Evolutionary conservation across 257 asterid genomes (phyloP).

Genomic region (Jaltomata sinuosa): DNA sequence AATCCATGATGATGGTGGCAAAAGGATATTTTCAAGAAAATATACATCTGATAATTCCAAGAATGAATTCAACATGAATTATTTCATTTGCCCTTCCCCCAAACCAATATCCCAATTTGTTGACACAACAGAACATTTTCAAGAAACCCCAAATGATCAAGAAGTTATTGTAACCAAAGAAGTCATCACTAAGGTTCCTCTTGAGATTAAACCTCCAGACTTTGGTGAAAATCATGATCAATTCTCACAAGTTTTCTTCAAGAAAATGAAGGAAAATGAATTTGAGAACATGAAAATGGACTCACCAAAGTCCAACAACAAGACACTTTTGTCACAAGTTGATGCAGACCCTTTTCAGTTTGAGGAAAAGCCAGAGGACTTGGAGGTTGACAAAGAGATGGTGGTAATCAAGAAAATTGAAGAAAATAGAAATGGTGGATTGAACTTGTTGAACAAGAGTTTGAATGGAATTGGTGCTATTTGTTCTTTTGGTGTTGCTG

Average conservation of each 20-base stretch:
- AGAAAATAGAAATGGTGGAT: conserved; percentile 11
- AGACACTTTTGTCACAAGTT: conserved; percentile 14
- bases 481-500: conserved; percentile 69
- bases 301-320: conserved; percentile 39
- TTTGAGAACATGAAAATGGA: conserved; percentile 73
- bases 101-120: conserved; percentile 20
- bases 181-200: background rate
- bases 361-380: conserved; percentile 18
- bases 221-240: conserved; percentile 27
- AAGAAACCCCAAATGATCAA: background rate
- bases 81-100: conserved; percentile 3
- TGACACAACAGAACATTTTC: conserved; percentile 12
- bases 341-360: conserved; percentile 23
- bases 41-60: background rate
- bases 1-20: conserved; percentile 45
- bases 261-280: conserved; percentile 57
- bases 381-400: conserved; percentile 3
- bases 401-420: conserved; percentile 3
- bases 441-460: conserved; percentile 53
- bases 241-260: conserved; percentile 63
- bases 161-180: background rate
- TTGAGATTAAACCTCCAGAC: background rate
- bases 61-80: conserved; percentile 1
- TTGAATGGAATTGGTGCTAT: conserved; percentile 66
- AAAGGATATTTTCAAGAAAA: conserved; percentile 44